Evolutionary conservation across 352 stramenopile genomes (phyloP).

Genomic region (Phytopythium ostracodes): DNA sequence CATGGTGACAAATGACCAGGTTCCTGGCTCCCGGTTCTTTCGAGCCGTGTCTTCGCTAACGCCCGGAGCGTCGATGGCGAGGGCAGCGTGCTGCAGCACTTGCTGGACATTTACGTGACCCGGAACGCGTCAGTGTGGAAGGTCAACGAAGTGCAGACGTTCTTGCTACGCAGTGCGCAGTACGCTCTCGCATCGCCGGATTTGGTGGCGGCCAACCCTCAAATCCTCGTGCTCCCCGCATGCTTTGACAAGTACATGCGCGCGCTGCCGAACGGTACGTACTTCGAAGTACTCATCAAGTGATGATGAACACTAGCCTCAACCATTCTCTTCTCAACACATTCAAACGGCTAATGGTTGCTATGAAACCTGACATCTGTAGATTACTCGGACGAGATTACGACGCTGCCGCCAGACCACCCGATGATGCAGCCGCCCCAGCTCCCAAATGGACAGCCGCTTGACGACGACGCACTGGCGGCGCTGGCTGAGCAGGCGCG

Average conservation of each 20-base stretch:
- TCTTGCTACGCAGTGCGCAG: slow-evolving; percentile 62
- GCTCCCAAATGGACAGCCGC: slow-evolving; percentile 51
- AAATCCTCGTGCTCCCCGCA: slow-evolving; percentile 54
- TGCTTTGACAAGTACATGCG: slow-evolving; percentile 72
- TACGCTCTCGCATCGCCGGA: slow-evolving; percentile 53
- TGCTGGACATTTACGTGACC: slow-evolving; percentile 80
- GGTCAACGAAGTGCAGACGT: slow-evolving; percentile 69
- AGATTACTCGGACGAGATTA: slow-evolving; percentile 88
- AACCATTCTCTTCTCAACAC: background rate
- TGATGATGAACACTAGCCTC: background rate
- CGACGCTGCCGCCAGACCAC: slow-evolving; percentile 75
- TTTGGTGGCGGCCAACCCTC: slow-evolving; percentile 41
- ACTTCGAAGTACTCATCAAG: background rate
- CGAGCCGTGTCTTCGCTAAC: slow-evolving; percentile 77
- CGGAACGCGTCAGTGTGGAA: slow-evolving; percentile 82
- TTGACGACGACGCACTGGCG: slow-evolving; percentile 53
- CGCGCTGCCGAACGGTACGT: slow-evolving; percentile 53
- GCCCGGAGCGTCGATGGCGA: slow-evolving; percentile 54
- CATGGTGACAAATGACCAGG: slow-evolving; percentile 16
- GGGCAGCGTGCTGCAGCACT: slow-evolving; percentile 50
- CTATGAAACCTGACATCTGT: background rate
- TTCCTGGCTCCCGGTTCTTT: slow-evolving; percentile 68
- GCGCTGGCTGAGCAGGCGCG: slow-evolving; percentile 48
- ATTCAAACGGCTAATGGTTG: background rate
- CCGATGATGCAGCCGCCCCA: slow-evolving; percentile 79